Base-by-base conservation (phyloP, 2,329 filamentous ascomycete genomes). In the Fusarium illudens region DNA sequence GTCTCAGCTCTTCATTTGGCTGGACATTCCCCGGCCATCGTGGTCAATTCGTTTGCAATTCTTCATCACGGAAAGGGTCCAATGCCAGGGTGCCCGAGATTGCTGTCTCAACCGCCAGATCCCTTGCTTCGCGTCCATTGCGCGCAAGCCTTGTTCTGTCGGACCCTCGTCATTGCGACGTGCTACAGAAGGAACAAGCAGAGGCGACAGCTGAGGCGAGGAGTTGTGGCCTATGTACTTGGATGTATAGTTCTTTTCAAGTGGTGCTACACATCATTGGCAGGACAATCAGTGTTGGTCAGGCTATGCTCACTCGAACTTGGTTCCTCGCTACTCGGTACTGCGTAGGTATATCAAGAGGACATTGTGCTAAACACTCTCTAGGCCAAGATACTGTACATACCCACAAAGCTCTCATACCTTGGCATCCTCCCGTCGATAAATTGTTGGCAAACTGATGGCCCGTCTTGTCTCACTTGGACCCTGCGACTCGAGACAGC, bases 1-100 rank as follows among this genome's bases (percentile, higher is more conserved):
- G 66, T 68, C 65, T 68, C 54, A 68, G 48, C 36, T 32, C 50
- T 19, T 64, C 58, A 67, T 61, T 58, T 70, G 52, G 56, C 34
- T 55, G 37, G 61, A 56, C 58, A 56, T 53, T 62, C 55, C 49
- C 39, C 32, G 17, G 12, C 29, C 30, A 27, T 29, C 12, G n/a
- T 46, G 34, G 20, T 36, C 53, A 39, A 53, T 22, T 57, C 25
- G 17, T 49, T 37, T 22, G 17, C 33, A 8, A 44, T 44, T 36
- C 34, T 44, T 44, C 20, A 53, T 51, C 33, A 48, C 22, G 52
- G 36, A 54, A 56, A 51, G 46, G 34, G 27, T 50, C 42, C 37
- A 34, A 37, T 54, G 32, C 20, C 56, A 36, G 48, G 17, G 15
- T 37, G 36, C 34, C 58, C 46, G 51, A 60, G 32, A 67, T 67